Evolutionary conservation across 768 basidiomycete genomes (phyloP), one percentile per base, ranked within the genome.

Genomic region (Pleurotus giganteus): DNA sequence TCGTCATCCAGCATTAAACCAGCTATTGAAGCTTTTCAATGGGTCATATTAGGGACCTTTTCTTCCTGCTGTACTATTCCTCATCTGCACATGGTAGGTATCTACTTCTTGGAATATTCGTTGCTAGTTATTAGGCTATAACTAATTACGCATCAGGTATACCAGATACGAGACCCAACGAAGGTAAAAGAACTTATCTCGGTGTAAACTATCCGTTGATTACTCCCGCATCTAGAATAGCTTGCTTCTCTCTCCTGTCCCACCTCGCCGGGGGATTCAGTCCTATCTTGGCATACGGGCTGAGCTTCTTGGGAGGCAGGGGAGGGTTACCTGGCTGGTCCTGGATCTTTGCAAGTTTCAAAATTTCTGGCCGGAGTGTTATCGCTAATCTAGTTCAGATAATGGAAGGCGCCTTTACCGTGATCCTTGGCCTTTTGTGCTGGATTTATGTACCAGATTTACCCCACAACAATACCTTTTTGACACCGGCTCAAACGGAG

Each of bases 161-260:
- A 75, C 66, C 15, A 74, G 78, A 27, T 72, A 78, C 47, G 79
- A 82, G 70, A 75, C 79, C 12, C 80, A 81, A 58, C 77, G 71
- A 61, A 66, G 80, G 80, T 74, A 29, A 65, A 63, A 42, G 24
- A 36, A 31, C 47, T 53, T 39, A 4, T 15, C 24, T 37, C 37
- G 34, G 29, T 28, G 26, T 21, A 32, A 19, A 1, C 41, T 19
- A 29, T 47, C 21, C 17, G 21, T 5, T 15, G 47, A 6, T 19
- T 56, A 42, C 39, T 44, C 31, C 55, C 32, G 37, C 17, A 29
- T 57, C 32, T 55, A 81, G 78, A 21, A 69, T 81, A 4, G 79
- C 77, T n/a, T 71, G 65, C 41, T 78, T 82, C 60, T 79, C 78
- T 57, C 56, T 79, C 4, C 60, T 77, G 15, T 74, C 76, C 2